Evolutionary conservation across 2,329 filamentous ascomycete species (phyloP).

Genomic region (Exophiala sp.): DNA sequence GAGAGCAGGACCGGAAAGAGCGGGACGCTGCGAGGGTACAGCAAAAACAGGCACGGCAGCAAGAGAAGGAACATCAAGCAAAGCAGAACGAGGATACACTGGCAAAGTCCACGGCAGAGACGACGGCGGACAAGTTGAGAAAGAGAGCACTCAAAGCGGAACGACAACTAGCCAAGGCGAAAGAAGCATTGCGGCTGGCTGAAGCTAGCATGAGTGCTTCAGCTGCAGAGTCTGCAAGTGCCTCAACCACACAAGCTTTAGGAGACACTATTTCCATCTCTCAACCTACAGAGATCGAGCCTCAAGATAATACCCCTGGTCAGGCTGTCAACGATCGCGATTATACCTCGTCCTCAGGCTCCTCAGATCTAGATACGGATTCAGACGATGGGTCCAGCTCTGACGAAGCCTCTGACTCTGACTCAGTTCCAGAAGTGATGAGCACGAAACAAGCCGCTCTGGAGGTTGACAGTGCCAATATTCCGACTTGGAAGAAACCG

Average conservation of each 20-base stretch:
- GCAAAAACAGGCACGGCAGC: neutral
- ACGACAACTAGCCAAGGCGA: conserved; percentile 25
- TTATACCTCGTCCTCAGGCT: conserved; percentile 19
- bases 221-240: neutral
- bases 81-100: conserved; percentile 1
- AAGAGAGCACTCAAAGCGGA: conserved; percentile 42
- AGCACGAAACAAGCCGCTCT: conserved; percentile 38
- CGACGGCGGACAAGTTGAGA: conserved; percentile 37
- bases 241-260: neutral
- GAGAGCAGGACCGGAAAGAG: conserved; percentile 25
- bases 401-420: conserved; percentile 9
- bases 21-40: conserved; percentile 11
- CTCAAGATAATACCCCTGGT: neutral
- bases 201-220: conserved; percentile 3
- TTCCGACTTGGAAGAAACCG: conserved; percentile 31
- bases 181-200: conserved; percentile 17
- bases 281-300: neutral
- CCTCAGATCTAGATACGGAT: conserved; percentile 19
- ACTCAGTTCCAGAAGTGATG: conserved; percentile 37
- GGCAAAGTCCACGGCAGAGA: conserved; percentile 9
- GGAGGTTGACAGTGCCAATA: conserved; percentile 33
- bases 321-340: conserved; percentile 15
- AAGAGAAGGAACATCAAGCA: neutral
- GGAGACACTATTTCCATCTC: neutral
- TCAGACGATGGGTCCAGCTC: conserved; percentile 12